phyloP scores from a whole-genome alignment of 495 filamentous ascomycete genomes.

The Aspergillus taichungensis region DNA sequence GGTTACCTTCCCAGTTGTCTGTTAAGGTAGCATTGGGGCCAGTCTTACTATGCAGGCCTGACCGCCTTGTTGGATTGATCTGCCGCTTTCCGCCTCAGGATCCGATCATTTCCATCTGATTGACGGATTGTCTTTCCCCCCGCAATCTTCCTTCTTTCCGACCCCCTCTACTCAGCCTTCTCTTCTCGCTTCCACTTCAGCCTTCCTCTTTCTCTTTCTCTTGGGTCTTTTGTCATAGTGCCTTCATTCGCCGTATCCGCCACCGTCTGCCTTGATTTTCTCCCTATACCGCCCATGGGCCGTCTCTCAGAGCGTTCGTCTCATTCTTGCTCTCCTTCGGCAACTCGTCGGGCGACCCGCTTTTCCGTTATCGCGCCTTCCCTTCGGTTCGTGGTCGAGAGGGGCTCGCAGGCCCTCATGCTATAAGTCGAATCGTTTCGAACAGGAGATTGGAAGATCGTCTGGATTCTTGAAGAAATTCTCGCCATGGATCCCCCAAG shows the following conservation, averaged over 20 bases:
- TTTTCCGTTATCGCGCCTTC: constrained; percentile 3
- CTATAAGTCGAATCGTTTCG: neutral
- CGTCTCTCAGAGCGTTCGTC: constrained; percentile 14
- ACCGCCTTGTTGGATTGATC: neutral
- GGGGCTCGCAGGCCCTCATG: neutral
- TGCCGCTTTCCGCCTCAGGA: constrained; percentile 1
- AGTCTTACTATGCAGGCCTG: too few species aligned
- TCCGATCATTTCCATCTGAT: neutral
- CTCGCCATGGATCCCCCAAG: constrained; percentile 23
- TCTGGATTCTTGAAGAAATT: constrained; percentile 24
- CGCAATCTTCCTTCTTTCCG: constrained; percentile 1
- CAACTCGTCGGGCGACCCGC: constrained; percentile 10
- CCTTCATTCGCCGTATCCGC: too few species aligned
- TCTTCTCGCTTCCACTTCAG: neutral
- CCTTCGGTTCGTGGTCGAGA: neutral
- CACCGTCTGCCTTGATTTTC: too few species aligned
- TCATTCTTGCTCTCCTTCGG: constrained; percentile 11
- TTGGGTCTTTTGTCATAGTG: too few species aligned
- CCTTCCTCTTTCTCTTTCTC: neutral
- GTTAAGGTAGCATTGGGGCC: too few species aligned
- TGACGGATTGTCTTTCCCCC: neutral
- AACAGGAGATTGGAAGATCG: neutral
- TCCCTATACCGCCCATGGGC: constrained; percentile 18
- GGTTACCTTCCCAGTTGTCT: too few species aligned
- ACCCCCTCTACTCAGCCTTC: neutral